Percentiles rank a stretch among this genome's conserved stretches.
Evolutionary conservation across 345 rosid genomes (phyloP).

Genomic region (Boechera retrofracta): DNA sequence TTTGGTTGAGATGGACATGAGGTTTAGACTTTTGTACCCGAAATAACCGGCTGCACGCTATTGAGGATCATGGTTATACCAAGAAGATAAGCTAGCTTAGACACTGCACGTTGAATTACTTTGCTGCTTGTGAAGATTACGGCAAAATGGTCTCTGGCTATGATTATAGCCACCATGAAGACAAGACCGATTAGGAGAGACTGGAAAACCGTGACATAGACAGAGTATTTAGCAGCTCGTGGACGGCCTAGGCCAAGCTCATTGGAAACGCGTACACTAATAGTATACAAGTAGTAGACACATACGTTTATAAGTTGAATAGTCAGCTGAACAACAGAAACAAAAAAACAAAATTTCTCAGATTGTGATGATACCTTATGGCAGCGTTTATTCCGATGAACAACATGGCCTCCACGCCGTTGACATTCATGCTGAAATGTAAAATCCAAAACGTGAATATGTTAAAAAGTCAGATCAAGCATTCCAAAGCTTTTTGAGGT

Average conservation of each 20-base stretch:
- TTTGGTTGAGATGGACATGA: constrained; percentile 3
- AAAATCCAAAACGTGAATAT: background rate
- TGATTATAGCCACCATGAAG: constrained; percentile 60
- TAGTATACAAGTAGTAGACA: constrained; percentile 4
- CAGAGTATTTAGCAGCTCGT: constrained; percentile 79
- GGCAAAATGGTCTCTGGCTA: constrained; percentile 62
- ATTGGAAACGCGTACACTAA: constrained; percentile 80
- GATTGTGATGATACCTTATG: constrained; percentile 51
- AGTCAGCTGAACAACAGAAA: background rate
- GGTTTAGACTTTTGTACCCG: constrained; percentile 55
- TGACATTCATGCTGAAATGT: constrained; percentile 71
- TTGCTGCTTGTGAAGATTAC: constrained; percentile 67
- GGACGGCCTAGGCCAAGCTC: constrained; percentile 80
- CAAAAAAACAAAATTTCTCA: background rate
- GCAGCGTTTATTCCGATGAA: constrained; percentile 83
- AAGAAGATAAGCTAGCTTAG: constrained; percentile 69
- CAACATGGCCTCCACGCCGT: constrained; percentile 78
- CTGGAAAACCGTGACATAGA: constrained; percentile 56
- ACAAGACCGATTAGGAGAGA: constrained; percentile 69
- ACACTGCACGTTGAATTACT: constrained; percentile 54
- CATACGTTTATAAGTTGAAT: background rate
- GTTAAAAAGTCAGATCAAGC: background rate
- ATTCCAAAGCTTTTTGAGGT: background rate
- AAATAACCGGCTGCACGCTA: constrained; percentile 85
- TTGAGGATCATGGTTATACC: constrained; percentile 83